Percentiles rank a stretch among this genome's conserved stretches.
phyloP scores from a whole-genome alignment of 2,329 filamentous ascomycete genomes.

The Trichoderma lentiforme region DNA sequence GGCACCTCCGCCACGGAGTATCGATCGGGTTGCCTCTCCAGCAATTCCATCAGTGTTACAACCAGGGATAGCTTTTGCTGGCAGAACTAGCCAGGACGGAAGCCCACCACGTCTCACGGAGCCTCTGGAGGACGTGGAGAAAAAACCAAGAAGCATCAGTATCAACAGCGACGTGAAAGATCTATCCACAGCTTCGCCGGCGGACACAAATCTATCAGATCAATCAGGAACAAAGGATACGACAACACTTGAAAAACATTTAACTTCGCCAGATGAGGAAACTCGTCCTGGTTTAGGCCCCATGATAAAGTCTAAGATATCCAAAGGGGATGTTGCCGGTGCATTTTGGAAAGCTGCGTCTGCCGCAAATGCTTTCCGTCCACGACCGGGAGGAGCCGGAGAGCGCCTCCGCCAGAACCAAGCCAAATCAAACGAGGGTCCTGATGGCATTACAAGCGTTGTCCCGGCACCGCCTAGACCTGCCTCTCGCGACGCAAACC shows the following conservation, averaged over 20 bases:
- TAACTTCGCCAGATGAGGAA: slow-evolving; percentile 33
- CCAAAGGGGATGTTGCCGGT: slow-evolving; percentile 69
- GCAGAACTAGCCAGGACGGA: slow-evolving; percentile 35
- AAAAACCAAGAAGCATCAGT: neutral
- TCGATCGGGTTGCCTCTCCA: slow-evolving; percentile 46
- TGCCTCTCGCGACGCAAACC: slow-evolving; percentile 34
- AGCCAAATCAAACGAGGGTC: slow-evolving; percentile 59
- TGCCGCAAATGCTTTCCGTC: slow-evolving; percentile 66
- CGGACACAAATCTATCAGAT: neutral
- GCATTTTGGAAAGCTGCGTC: slow-evolving; percentile 71
- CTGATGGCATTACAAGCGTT: slow-evolving; percentile 86
- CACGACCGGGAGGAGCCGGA: slow-evolving; percentile 79
- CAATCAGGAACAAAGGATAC: neutral
- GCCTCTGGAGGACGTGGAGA: slow-evolving; percentile 11
- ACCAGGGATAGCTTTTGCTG: slow-evolving; percentile 26
- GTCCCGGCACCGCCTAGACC: slow-evolving; percentile 70
- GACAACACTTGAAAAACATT: neutral
- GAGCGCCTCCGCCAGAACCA: slow-evolving; percentile 68
- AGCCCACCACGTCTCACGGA: slow-evolving; percentile 18
- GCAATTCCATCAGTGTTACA: slow-evolving; percentile 31
- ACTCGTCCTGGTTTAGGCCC: slow-evolving; percentile 75
- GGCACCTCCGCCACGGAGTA: slow-evolving; percentile 50
- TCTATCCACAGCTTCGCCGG: neutral
- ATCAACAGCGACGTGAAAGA: neutral
- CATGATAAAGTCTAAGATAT: slow-evolving; percentile 82